phyloP scores from a whole-genome alignment of 2,329 filamentous ascomycete species.

The Aureobasidium zeae region DNA sequence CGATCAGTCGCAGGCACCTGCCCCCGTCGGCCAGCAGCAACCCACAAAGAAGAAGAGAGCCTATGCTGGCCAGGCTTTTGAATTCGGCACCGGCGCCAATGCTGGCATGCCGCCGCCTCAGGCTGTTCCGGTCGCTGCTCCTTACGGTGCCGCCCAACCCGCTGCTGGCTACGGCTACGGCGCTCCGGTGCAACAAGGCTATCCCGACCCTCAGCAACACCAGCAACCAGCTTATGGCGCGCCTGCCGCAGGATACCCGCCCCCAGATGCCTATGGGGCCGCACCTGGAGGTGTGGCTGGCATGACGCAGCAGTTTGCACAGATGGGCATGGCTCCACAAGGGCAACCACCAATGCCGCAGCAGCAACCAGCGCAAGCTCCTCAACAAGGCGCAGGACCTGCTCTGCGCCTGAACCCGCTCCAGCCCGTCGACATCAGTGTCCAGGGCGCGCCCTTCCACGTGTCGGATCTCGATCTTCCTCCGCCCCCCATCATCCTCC shows the following conservation, averaged over 20 bases:
- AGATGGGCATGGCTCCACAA: conserved; percentile 56
- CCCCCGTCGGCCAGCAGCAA: conserved; percentile 18
- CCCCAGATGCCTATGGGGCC: conserved; percentile 49
- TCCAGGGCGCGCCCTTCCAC: conserved; percentile 81
- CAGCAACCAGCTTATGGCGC: conserved; percentile 34
- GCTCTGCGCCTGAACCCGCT: conserved; percentile 68
- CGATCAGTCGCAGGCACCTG: conserved; percentile 18
- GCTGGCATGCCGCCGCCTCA: conserved; percentile 36
- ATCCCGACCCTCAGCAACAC: conserved; percentile 23
- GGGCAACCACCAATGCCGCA: too few relatives aligned
- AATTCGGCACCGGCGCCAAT: conserved; percentile 83
- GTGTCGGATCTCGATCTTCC: conserved; percentile 85
- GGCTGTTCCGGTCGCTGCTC: conserved; percentile 42
- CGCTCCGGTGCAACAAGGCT: conserved; percentile 25
- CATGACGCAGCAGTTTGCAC: conserved; percentile 73
- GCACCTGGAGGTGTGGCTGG: conserved; percentile 40
- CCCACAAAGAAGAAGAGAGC: conserved; percentile 75
- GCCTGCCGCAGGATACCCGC: conserved; percentile 53
- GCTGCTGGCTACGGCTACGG: conserved; percentile 20
- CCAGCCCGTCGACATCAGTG: conserved; percentile 71
- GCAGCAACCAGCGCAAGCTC: conserved; percentile 40
- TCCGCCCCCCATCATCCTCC: conserved; percentile 82
- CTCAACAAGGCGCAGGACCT: conserved; percentile 41
- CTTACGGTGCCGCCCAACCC: conserved; percentile 33
- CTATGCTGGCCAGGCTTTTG: conserved; percentile 90